Evolutionary conservation across 352 stramenopile genomes (phyloP), one percentile per base, ranked within the genome.

Genomic region (Pythium vanterpoolii): DNA sequence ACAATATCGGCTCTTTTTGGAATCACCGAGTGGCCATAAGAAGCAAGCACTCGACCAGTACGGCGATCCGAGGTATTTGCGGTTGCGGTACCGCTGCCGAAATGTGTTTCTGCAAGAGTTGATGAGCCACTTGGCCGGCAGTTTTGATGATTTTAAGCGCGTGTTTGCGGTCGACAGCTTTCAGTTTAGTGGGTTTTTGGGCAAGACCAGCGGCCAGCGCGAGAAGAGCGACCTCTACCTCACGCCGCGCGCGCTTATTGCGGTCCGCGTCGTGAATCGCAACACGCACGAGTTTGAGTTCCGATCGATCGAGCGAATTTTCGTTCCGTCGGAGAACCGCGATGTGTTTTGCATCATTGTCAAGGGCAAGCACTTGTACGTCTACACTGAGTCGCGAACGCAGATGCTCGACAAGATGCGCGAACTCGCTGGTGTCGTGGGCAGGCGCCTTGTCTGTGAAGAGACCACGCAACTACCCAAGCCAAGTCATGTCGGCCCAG

Each of bases 51-150:
- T 91, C 28, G 69, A 78, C 40, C 65, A 86, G 27, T 88, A 91
- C 47, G 69, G 74, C 8, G 83, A 93, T 19, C 60, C 81, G 1
- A 62, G 86, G 11, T 91, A 80, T 49, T 55, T 93, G 30, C 74
- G 81, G 14, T 76, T 93, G 28, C 79, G 83, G 1, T 93, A 87
- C 46, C 76, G 83, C 46, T 89, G 83, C 44, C 79, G 82, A 14
- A 93, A 87, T 38, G 67, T 76, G 24, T 93, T 93, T 40, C 64
- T 93, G 47, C 83, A 93, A 70, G 83, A 93, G 50, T 61, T 93
- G 2, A 89, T 93, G 77, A 91, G 78, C 51, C 81, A 91, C 60
- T 74, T 91, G 42, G 63, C 76, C 21, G 81, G 81, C 10, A 89
- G 73, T 51, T 86, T 93, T 56, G 81, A 93, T 3, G 81, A 91